Percentiles rank a stretch among this genome's conserved stretches.
Conservation (phyloP, 306 rosid species). For the Pachyrhizus erosus region DNA sequence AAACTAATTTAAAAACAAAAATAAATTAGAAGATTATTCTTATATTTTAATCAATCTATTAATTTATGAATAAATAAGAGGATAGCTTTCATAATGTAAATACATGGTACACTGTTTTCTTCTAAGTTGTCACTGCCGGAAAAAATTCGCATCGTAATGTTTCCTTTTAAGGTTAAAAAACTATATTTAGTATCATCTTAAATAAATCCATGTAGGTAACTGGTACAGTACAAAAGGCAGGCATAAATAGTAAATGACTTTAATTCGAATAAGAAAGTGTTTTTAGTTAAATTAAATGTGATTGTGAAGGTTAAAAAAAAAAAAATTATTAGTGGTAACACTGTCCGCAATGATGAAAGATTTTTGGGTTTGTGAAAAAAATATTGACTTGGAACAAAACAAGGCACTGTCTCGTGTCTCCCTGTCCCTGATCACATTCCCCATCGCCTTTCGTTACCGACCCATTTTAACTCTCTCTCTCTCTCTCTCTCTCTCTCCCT, state of each 20-base stretch:
- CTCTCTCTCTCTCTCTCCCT: not conserved
- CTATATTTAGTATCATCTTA: not conserved
- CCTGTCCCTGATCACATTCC: constrained; percentile 37
- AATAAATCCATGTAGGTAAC: not conserved
- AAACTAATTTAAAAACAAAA: too few species aligned
- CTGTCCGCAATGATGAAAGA: constrained; percentile 12
- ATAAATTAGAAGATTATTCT: too few species aligned
- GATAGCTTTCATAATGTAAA: too few species aligned
- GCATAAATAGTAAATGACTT: not conserved
- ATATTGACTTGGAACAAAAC: constrained; percentile 19
- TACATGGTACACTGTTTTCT: too few species aligned
- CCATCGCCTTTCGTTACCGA: constrained; percentile 29
- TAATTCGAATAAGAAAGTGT: not conserved
- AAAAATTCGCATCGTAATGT: not conserved
- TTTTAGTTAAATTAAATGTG: not conserved
- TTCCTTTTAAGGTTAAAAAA: not conserved
- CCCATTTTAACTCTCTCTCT: constrained; percentile 3
- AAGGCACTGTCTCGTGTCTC: constrained; percentile 33
- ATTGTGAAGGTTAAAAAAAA: not conserved
- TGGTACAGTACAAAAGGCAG: not conserved
- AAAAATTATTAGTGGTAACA: not conserved
- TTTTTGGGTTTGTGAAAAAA: constrained; percentile 35
- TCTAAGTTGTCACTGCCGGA: too few species aligned
- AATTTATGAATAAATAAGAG: too few species aligned
- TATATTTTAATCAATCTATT: too few species aligned